These are phyloP conservation scores for Akebia trifoliata DNA, from an alignment of 164 flowering plant species.

Conservation along the genomic window DNA sequence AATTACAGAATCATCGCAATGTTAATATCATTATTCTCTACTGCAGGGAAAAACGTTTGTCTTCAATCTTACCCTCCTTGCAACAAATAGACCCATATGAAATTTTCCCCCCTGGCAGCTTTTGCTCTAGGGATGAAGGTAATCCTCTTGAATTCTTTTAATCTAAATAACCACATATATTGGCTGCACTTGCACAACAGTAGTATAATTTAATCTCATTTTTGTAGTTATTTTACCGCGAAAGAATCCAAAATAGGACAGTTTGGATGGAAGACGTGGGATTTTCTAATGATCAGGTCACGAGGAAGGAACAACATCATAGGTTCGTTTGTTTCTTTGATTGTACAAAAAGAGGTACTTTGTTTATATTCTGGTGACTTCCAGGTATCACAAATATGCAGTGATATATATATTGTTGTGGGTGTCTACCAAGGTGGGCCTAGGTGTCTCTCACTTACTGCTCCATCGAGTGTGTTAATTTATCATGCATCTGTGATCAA, in stretches of 20 bases:
- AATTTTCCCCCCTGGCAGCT: conserved; percentile 49
- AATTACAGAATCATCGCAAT: not conserved
- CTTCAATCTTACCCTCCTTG: conserved; percentile 33
- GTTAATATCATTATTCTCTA: conserved; percentile 2
- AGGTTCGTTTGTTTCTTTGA: too few relatives aligned
- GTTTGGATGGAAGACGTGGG: not conserved
- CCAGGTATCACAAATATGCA: too few relatives aligned
- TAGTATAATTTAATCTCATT: not conserved
- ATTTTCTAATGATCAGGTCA: not conserved
- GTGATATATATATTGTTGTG: too few relatives aligned
- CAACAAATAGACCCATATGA: conserved; percentile 40
- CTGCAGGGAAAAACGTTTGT: conserved; percentile 51
- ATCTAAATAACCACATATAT: not conserved
- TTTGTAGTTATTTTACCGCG: conserved; percentile 8
- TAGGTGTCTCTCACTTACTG: too few relatives aligned
- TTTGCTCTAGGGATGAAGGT: conserved; percentile 62
- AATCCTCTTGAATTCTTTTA: conserved; percentile 5
- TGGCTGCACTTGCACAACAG: not conserved
- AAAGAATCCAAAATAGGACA: not conserved
- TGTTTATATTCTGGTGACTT: too few relatives aligned
- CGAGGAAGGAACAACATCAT: too few relatives aligned
- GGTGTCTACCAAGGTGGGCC: too few relatives aligned
- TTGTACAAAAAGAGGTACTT: not conserved
- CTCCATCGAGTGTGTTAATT: too few relatives aligned
- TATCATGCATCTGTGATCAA: too few relatives aligned